phyloP scores from a whole-genome alignment of 192 early-diverging fungal species.

The Podila clonocystis region DNA sequence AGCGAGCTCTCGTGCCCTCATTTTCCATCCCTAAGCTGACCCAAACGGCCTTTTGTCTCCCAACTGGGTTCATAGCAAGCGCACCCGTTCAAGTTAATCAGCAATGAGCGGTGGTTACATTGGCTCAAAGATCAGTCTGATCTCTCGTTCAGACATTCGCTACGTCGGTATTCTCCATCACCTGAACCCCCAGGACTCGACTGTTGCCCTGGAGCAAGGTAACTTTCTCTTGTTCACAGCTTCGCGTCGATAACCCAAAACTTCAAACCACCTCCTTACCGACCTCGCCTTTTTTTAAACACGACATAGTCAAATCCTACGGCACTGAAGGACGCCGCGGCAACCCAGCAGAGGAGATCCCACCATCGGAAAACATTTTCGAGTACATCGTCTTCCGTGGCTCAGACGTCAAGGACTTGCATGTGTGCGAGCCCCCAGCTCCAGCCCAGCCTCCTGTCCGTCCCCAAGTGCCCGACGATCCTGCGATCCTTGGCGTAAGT shows the following conservation, averaged over 20 bases:
- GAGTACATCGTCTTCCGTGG: slow-evolving; percentile 95
- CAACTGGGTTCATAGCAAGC: background rate
- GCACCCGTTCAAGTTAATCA: background rate
- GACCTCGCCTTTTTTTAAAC: background rate
- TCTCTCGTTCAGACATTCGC: slow-evolving; percentile 89
- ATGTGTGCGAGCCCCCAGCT: slow-evolving; percentile 69
- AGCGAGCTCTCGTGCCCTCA: background rate
- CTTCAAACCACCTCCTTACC: no score
- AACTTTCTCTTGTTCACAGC: background rate
- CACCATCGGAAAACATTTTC: slow-evolving; percentile 85
- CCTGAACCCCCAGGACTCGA: slow-evolving; percentile 87
- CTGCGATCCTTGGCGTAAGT: slow-evolving; percentile 79
- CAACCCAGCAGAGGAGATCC: slow-evolving; percentile 86
- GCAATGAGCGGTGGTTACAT: slow-evolving; percentile 61
- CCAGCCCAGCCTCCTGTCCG: slow-evolving; percentile 59
- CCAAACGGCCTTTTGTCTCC: background rate
- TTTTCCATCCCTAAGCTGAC: background rate
- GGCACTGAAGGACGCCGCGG: slow-evolving; percentile 93
- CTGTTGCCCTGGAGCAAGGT: slow-evolving; percentile 93
- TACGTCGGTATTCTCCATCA: slow-evolving; percentile 90
- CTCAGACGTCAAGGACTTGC: slow-evolving; percentile 90
- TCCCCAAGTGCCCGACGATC: slow-evolving; percentile 79
- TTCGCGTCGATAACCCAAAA: background rate
- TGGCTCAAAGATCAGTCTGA: slow-evolving; percentile 76
- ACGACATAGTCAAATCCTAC: slow-evolving; percentile 79